These are phyloP conservation scores for Lanzia echinophila DNA, from an alignment of 2,329 filamentous ascomycete genomes.

Conservation along the genomic window DNA sequence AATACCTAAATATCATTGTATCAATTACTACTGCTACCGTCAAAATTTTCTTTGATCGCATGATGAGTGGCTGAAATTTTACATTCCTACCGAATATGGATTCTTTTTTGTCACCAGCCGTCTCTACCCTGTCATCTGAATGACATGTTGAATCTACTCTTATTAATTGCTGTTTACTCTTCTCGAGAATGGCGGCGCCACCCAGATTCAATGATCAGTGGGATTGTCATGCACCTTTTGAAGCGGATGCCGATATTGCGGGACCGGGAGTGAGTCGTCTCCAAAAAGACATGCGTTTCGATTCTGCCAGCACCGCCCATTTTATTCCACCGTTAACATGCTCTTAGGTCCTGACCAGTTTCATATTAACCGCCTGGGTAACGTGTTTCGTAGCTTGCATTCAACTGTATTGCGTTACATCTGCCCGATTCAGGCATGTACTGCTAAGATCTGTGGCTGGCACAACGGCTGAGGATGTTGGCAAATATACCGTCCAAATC, in stretches of 20 bases:
- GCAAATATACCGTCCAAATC: slow-evolving; percentile 2
- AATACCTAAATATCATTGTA: too few species aligned
- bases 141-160: too few species aligned
- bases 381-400: slow-evolving; percentile 13
- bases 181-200: too few species aligned
- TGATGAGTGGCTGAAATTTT: too few species aligned
- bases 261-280: slow-evolving; percentile 12
- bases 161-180: too few species aligned
- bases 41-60: too few species aligned
- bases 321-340: not conserved
- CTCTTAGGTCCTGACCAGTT: slow-evolving; percentile 11
- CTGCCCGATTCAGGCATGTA: not conserved
- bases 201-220: not conserved
- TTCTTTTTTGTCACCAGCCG: too few species aligned
- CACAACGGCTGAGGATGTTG: slow-evolving; percentile 2
- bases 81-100: too few species aligned
- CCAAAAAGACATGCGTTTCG: not conserved
- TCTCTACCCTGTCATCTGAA: too few species aligned
- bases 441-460: not conserved
- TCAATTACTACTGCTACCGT: too few species aligned
- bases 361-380: slow-evolving; percentile 12
- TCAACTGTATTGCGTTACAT: slow-evolving; percentile 8
- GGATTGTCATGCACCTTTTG: slow-evolving; percentile 3
- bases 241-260: slow-evolving; percentile 13
- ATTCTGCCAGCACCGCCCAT: not conserved